phyloP scores from a whole-genome alignment of 805 yeast genomes.

The Kodamaea hsintzibuensis region DNA sequence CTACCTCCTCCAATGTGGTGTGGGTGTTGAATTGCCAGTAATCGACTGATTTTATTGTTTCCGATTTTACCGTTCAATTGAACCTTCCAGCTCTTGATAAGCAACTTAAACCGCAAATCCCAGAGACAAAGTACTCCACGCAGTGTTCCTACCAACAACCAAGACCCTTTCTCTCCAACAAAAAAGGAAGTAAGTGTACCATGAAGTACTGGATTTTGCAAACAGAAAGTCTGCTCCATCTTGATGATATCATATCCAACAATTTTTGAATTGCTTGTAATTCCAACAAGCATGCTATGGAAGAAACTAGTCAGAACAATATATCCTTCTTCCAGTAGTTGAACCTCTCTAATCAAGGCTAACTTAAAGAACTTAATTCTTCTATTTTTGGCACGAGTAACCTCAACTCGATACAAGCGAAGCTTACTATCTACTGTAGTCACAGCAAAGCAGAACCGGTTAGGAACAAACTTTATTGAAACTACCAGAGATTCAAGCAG shows the following conservation, averaged over 20 bases:
- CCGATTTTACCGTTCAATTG: conserved; percentile 19
- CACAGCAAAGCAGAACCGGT: conserved; percentile 60
- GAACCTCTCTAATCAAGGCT: conserved; percentile 41
- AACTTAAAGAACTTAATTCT: conserved; percentile 31
- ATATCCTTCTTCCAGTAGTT: conserved; percentile 39
- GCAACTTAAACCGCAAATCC: conserved; percentile 71
- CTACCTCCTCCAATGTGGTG: not conserved
- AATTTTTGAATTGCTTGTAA: conserved; percentile 56
- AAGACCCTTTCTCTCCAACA: conserved; percentile 51
- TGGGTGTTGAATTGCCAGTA: not conserved
- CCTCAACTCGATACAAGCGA: conserved; percentile 37
- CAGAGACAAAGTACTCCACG: conserved; percentile 75
- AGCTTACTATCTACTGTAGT: conserved; percentile 49
- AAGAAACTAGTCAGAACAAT: conserved; percentile 47
- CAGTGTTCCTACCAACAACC: conserved; percentile 76
- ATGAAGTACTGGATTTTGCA: conserved; percentile 59
- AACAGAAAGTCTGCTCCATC: conserved; percentile 41
- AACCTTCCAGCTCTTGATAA: conserved; percentile 64
- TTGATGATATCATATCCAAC: conserved; percentile 58
- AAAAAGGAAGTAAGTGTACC: conserved; percentile 68
- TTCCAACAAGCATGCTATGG: conserved; percentile 41
- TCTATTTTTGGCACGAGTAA: conserved; percentile 33
- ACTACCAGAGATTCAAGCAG: conserved; percentile 53
- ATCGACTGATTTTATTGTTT: not conserved
- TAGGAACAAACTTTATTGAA: conserved; percentile 50